A percentile compares a stretch with the other conserved stretches of the same genome.
These are phyloP conservation scores for Conringia planisiliqua DNA, from an alignment of 345 rosid species.

Conservation along the genomic window DNA sequence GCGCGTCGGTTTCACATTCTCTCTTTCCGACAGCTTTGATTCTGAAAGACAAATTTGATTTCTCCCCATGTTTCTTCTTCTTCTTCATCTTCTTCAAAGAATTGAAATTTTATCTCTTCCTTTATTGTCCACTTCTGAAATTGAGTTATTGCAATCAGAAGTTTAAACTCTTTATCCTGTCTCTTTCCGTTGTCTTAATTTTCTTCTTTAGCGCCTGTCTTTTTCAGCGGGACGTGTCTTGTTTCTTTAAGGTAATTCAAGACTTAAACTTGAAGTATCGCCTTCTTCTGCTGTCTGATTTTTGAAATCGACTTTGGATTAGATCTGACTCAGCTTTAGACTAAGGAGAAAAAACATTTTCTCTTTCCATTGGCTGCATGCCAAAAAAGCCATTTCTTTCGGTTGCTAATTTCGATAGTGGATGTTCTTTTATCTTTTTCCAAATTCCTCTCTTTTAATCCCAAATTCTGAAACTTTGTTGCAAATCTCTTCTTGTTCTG, in stretches of 20 bases:
- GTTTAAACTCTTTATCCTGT: slow-evolving; percentile 4
- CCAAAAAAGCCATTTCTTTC: slow-evolving; percentile 2
- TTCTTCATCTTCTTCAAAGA: background rate
- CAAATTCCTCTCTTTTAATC: background rate
- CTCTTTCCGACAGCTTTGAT: slow-evolving; percentile 19
- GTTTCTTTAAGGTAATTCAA: slow-evolving; percentile 35
- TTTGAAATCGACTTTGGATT: slow-evolving; percentile 4
- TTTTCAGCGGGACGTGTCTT: slow-evolving; percentile 32
- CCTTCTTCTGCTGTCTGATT: background rate
- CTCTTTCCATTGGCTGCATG: slow-evolving; percentile 25
- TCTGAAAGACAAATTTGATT: background rate
- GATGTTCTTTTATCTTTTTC: slow-evolving; percentile 10
- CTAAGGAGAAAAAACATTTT: background rate
- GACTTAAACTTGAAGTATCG: slow-evolving; percentile 42
- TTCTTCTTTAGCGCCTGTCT: slow-evolving; percentile 15
- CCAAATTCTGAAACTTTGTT: background rate
- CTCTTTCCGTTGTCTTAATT: slow-evolving; percentile 8
- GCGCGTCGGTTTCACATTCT: slow-evolving; percentile 11
- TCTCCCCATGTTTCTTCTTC: slow-evolving; percentile 6
- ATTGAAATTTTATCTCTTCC: background rate
- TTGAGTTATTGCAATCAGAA: background rate
- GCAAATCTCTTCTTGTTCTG: background rate
- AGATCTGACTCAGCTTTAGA: slow-evolving; percentile 40
- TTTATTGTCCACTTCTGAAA: slow-evolving; percentile 1
- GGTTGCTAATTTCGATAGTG: background rate